phyloP scores from a whole-genome alignment of 345 rosid species.

The Kernera saxatilis region DNA sequence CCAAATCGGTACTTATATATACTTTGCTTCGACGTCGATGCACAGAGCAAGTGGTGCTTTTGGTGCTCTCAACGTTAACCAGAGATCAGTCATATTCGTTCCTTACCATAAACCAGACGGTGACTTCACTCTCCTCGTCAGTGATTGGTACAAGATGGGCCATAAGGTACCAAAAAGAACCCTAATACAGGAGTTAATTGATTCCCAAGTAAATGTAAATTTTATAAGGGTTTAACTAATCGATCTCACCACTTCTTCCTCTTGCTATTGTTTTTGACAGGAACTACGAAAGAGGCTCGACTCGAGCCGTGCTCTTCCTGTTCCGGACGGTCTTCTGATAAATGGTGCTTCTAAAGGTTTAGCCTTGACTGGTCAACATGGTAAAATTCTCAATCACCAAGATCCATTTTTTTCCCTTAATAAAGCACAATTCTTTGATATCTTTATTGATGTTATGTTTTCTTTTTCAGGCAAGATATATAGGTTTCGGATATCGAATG shows the following conservation, averaged over 20 bases:
- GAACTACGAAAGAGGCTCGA: slow-evolving; percentile 41
- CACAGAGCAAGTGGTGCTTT: slow-evolving; percentile 31
- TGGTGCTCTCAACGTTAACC: slow-evolving; percentile 43
- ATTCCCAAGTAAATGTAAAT: not conserved
- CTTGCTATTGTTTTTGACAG: slow-evolving; percentile 27
- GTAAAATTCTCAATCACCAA: slow-evolving; percentile 29
- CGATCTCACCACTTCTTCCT: not conserved
- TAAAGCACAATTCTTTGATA: not conserved
- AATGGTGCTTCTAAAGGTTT: slow-evolving; percentile 43
- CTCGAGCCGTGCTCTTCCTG: slow-evolving; percentile 40
- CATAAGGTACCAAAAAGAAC: slow-evolving; percentile 20
- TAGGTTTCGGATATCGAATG: slow-evolving; percentile 64
- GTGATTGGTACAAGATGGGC: slow-evolving; percentile 49
- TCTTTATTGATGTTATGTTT: not conserved
- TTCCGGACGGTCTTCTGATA: slow-evolving; percentile 64
- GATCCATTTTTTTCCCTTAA: not conserved
- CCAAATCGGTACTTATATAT: slow-evolving; percentile 20
- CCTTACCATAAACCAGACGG: slow-evolving; percentile 46
- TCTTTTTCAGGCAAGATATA: slow-evolving; percentile 45
- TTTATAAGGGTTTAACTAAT: not conserved
- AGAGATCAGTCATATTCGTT: slow-evolving; percentile 48
- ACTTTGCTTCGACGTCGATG: slow-evolving; percentile 27
- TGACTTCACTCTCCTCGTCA: slow-evolving; percentile 52
- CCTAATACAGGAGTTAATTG: not conserved
- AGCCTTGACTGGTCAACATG: slow-evolving; percentile 46